phyloP scores from a whole-genome alignment of 805 yeast genomes.

The Candida gorgasii region DNA sequence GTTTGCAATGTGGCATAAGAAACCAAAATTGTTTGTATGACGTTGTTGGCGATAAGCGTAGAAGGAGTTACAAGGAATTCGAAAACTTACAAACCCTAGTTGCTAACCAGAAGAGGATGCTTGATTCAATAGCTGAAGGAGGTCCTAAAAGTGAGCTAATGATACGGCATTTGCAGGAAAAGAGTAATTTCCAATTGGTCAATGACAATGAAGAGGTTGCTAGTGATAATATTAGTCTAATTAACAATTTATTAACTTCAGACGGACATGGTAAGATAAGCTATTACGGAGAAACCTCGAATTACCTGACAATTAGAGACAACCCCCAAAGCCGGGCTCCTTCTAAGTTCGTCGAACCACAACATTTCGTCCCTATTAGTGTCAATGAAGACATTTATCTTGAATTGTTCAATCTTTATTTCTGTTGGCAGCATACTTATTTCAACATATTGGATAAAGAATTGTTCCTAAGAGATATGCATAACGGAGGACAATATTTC shows the following conservation, averaged over 20 bases:
- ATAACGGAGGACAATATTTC: constrained; percentile 11
- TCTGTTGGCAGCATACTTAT: constrained; percentile 16
- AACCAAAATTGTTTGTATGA: constrained; percentile 3
- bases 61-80: constrained; percentile 3
- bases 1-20: constrained; percentile 10
- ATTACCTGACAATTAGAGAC: constrained; percentile 10
- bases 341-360: background rate
- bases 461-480: constrained; percentile 14
- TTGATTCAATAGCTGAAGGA: constrained; percentile 11
- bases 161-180: constrained; percentile 3
- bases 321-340: background rate
- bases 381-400: constrained; percentile 2
- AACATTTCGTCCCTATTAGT: background rate
- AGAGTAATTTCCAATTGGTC: background rate
- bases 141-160: constrained; percentile 4
- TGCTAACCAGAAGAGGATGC: constrained; percentile 2
- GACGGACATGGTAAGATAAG: constrained; percentile 12
- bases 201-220: background rate
- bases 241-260: constrained; percentile 8
- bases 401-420: constrained; percentile 12
- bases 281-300: constrained; percentile 15
- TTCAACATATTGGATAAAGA: constrained; percentile 12
- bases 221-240: background rate
- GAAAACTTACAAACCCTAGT: constrained; percentile 8
- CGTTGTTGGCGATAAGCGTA: constrained; percentile 5